Evolutionary conservation across 1,139 yeast species (phyloP).

Genomic region (Kodamaea suecica): DNA sequence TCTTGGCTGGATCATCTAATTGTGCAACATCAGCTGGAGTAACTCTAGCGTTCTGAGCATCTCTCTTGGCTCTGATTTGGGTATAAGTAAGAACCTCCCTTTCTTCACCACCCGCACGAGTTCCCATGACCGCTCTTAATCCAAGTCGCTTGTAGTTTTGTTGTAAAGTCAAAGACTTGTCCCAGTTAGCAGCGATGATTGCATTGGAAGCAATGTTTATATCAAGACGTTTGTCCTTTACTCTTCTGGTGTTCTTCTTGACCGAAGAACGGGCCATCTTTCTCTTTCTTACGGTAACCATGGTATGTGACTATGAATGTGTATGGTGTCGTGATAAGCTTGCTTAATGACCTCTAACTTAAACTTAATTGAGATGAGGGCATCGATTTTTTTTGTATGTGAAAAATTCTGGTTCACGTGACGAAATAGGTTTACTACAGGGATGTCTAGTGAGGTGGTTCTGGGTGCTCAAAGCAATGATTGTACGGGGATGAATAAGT

Average conservation of each 20-base stretch:
- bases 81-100: constrained; percentile 42
- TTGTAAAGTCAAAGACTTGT: constrained; percentile 68
- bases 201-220: constrained; percentile 69
- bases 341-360: neutral
- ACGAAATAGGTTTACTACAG: neutral
- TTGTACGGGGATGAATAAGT: no score
- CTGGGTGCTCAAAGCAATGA: no score
- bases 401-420: neutral
- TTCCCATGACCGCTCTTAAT: constrained; percentile 61
- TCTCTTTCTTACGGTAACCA: constrained; percentile 85
- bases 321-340: neutral
- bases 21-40: constrained; percentile 38
- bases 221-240: constrained; percentile 65
- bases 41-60: constrained; percentile 25
- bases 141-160: constrained; percentile 85
- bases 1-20: constrained; percentile 52
- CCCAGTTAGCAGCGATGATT: constrained; percentile 89
- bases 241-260: constrained; percentile 62
- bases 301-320: no score
- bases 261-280: constrained; percentile 75
- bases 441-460: no score
- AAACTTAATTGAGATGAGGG: constrained; percentile 4
- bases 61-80: constrained; percentile 27
- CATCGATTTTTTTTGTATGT: neutral
- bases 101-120: constrained; percentile 67